phyloP scores from a whole-genome alignment of 108 stramenopile species.

The Cyclotella kingstonii region DNA sequence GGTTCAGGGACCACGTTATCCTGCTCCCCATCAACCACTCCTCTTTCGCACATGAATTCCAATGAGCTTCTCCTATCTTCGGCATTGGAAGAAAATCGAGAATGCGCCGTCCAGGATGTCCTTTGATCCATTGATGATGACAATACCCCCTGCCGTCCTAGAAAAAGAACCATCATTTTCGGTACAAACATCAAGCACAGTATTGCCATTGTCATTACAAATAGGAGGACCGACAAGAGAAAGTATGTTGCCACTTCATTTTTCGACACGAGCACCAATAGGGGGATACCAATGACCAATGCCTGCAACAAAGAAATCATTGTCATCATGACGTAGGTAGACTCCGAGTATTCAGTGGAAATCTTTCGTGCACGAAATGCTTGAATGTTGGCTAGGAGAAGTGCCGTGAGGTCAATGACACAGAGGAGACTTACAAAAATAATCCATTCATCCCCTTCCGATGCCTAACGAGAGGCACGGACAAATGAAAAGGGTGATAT shows the following conservation, averaged over 20 bases:
- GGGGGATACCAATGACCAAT: slow-evolving; percentile 43
- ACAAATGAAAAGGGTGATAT: background rate
- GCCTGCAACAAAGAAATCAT: slow-evolving; percentile 52
- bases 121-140: too few relatives aligned
- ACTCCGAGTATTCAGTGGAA: slow-evolving; percentile 49
- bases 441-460: background rate
- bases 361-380: slow-evolving; percentile 53
- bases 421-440: slow-evolving; percentile 23
- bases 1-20: too few relatives aligned
- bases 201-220: slow-evolving; percentile 23
- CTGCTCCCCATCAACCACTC: too few relatives aligned
- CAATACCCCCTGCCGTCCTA: background rate
- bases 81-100: too few relatives aligned
- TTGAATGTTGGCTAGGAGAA: slow-evolving; percentile 44
- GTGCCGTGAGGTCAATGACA: slow-evolving; percentile 17
- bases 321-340: slow-evolving; percentile 38
- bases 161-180: slow-evolving; percentile 26
- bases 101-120: too few relatives aligned
- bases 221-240: slow-evolving; percentile 26
- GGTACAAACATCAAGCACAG: slow-evolving; percentile 53
- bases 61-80: too few relatives aligned
- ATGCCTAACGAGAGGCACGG: background rate
- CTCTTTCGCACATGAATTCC: too few relatives aligned
- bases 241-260: slow-evolving; percentile 37
- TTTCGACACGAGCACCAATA: slow-evolving; percentile 39